Base-by-base conservation (phyloP, 176 grass and related monocot genomes). In the Phoenix roebelenii region DNA sequence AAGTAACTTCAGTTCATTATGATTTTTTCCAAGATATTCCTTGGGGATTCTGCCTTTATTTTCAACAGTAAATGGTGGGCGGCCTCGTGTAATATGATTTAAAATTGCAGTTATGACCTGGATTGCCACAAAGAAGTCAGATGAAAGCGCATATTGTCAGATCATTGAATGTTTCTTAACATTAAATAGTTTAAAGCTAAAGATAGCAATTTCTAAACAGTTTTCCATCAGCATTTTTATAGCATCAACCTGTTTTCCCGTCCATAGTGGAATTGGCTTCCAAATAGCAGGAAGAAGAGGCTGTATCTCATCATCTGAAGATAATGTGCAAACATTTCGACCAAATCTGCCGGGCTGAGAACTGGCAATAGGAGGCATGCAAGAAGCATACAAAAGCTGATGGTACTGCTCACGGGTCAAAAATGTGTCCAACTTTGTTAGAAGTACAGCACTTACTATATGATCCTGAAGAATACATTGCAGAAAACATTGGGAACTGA, bases 51-150 rank as follows among this genome's bases (percentile, higher is more conserved):
- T 96, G 26, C 87, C 86, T 73, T 75, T 66, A 65, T 57, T 56
- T 75, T 88, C 75, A 22, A 90, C 72, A 66, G 83, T 90, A 74
- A 82, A 90, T 71, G 92, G 78, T 7, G 80, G 75, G 59, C 54
- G 68, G n/a, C 87, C 92, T 72, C 66, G 77, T 50, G 92, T 96
- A 65, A 96, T 66, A 84, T 88, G 72, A 66, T 90, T 88, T 64
- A 96, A 82, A 64, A 96, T 85, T 49, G 92, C 77, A 50, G 86
- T 90, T 62, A 96, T 96, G 64, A 96, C 92, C 92, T 96, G 75
- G 17, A 54, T 54, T 35, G 1, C 30, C 22, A 66, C 52, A 66
- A 68, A 51, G 23, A 24, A 28, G 60, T 68, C 55, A 60, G 22
- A 29, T 54, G 3, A 22, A 60, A 44, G 35, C 14, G 10, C 35